A percentile compares a stretch with the other conserved stretches of the same genome.
Evolutionary conservation across 2,329 filamentous ascomycete species (phyloP).

Genomic region (Neonectria punicea): DNA sequence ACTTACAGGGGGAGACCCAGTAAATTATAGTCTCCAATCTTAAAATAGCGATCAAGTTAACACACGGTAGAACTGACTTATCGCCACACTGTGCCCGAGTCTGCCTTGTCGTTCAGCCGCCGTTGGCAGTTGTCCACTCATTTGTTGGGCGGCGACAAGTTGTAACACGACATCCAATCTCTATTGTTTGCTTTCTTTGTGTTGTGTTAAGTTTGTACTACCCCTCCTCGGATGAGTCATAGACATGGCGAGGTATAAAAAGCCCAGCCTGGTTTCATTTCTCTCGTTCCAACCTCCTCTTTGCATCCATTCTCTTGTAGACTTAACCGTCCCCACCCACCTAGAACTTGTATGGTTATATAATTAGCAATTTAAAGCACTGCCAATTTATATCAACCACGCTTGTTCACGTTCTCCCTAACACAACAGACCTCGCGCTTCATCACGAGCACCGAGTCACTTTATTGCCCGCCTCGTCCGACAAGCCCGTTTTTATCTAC

Average conservation of each 20-base stretch:
- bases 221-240: neutral
- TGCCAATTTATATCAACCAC: neutral
- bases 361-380: neutral
- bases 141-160: neutral
- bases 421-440: no score
- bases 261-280: neutral
- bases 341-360: neutral
- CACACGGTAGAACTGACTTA: neutral
- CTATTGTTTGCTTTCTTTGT: no score
- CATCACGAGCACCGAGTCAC: neutral
- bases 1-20: neutral
- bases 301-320: neutral
- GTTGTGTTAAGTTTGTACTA: no score
- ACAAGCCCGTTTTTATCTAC: neutral
- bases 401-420: neutral
- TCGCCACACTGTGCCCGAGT: neutral
- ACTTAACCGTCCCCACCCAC: neutral
- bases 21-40: neutral
- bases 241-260: neutral
- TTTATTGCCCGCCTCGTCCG: no score
- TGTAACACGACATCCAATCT: no score
- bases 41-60: neutral
- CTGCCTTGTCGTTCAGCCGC: neutral
- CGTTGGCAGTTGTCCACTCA: neutral
- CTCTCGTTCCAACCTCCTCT: neutral